Evolutionary conservation across 2,329 filamentous ascomycete species (phyloP), one percentile per base, ranked within the genome.

Genomic region (Cladorrhinum sp.): DNA sequence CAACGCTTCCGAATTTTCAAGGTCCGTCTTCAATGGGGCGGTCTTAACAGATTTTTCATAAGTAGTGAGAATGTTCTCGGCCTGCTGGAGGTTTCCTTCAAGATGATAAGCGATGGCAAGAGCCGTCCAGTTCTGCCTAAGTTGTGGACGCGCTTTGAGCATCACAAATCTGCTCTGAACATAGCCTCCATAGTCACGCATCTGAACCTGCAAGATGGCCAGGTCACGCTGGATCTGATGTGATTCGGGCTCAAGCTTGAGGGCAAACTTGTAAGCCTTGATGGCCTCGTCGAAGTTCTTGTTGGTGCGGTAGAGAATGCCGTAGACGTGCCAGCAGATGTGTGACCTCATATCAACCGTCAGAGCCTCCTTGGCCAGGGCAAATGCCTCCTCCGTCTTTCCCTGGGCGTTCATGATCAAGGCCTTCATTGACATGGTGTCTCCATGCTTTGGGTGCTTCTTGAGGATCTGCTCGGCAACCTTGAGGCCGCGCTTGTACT

Each of bases 261-360:
- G 80, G 16, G 95, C 95, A 75, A 96, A 96, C 74, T 96, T 96
- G 82, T 99, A 99, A 61, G 95, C 96, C 82, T 98, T 98, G 79
- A 97, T 97, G 9, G 96, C 94, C 79, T 98, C 95, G 75, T 98
- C 95, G 70, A 96, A 98, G 77, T 99, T 98, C 83, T 98, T 98
- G 73, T 90, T 89, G 54, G 91, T 89, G 56, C 94, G 88, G 78
- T 96, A 98, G 55, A 99, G 83, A 68, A 99, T 79, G 30, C 96
- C 95, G 75, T 98, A 99, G 63, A 99, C 95, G 76, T 99, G 96
- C 95, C 95, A 99, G 82, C 93, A 98, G 71, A 99, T 93, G 77
- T 98, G 94, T 71, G 93, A 97, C 80, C 96, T 97, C 93, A 99
- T 98, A 75, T 98, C 93, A 71, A 93, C 92, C 67, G 89, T 92